These are phyloP conservation scores for Calocybe indica DNA, from an alignment of 768 basidiomycete genomes.

Conservation along the genomic window DNA sequence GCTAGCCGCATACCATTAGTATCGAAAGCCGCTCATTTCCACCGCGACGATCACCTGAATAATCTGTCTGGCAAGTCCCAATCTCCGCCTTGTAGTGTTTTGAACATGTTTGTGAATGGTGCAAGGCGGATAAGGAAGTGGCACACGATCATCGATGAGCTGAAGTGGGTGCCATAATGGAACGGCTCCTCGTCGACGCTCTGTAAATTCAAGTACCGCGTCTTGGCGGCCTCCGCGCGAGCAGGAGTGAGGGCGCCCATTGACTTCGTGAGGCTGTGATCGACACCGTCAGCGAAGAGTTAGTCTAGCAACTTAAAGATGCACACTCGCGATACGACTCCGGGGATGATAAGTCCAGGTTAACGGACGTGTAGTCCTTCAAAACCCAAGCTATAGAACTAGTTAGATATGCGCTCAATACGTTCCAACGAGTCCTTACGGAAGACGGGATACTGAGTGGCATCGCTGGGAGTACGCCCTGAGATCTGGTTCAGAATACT, in stretches of 20 bases:
- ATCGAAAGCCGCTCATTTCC: too few relatives aligned
- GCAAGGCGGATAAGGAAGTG: conserved; percentile 87
- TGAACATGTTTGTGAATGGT: conserved; percentile 94
- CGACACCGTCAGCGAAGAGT: neutral
- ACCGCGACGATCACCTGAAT: conserved; percentile 47
- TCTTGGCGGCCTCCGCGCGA: conserved; percentile 68
- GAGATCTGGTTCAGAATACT: conserved; percentile 89
- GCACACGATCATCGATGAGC: conserved; percentile 95
- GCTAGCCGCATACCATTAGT: conserved; percentile 27
- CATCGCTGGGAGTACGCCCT: conserved; percentile 89
- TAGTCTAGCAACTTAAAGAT: neutral
- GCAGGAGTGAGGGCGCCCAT: conserved; percentile 86
- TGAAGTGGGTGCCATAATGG: conserved; percentile 93
- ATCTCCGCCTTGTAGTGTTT: conserved; percentile 88
- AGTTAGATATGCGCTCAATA: neutral
- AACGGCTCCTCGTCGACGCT: conserved; percentile 86
- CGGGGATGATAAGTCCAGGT: conserved; percentile 56
- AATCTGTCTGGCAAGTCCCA: conserved; percentile 91
- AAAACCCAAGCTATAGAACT: conserved; percentile 76
- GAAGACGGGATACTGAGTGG: conserved; percentile 91
- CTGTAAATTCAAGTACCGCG: conserved; percentile 67
- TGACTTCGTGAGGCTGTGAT: conserved; percentile 65
- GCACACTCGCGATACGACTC: conserved; percentile 71
- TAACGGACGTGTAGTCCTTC: conserved; percentile 72
- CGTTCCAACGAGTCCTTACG: conserved; percentile 38